Evolutionary conservation across 805 yeast genomes (phyloP), one percentile per base, ranked within the genome.

Genomic region (Clavispora phyllophila): DNA sequence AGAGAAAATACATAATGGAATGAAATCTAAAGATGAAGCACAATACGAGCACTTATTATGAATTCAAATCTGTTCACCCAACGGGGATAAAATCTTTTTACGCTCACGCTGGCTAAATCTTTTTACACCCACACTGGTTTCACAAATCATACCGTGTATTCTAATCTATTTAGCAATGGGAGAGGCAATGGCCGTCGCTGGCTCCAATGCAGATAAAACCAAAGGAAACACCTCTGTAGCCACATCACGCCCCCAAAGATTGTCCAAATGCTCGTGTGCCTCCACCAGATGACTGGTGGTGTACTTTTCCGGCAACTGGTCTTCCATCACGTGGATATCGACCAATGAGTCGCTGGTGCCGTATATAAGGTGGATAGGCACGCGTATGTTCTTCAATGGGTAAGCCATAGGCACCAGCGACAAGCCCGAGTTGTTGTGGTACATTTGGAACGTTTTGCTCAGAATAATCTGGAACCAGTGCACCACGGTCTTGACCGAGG

Each of bases 241-340:
- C 3, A 84, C 87, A 41, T 81, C 79, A 9, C 73, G 62, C 9
- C 95, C 96, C 98, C 98, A 90, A 13, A 90, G 64, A 43, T 91
- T 78, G 58, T 91, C 98, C 57, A 90, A 68, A 62, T 90, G 98
- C 63, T 90, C 98, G 61, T 89, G 88, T n/a, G 67, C 66, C 0
- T 67, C 71, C 0, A 89, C 76, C 1, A 85, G 82, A 12, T 79
- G 66, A 3, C 77, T 73, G 12, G 73, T 70, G 0, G 79, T 76
- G 18, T 54, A 14, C 61, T 65, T 17, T 48, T 58, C 15, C 0
- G 96, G 96, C 29, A 91, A 66, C 50, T 84, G 86, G 6, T 66
- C 61, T 43, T 75, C 68, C 81, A 91, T 83, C 15, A 81, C 81
- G 9, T 82, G 75, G 34, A 91, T 87, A 56, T 90, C 95, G n/a